Conservation (phyloP, 2,329 filamentous ascomycete genomes). For the Fusarium citri region DNA sequence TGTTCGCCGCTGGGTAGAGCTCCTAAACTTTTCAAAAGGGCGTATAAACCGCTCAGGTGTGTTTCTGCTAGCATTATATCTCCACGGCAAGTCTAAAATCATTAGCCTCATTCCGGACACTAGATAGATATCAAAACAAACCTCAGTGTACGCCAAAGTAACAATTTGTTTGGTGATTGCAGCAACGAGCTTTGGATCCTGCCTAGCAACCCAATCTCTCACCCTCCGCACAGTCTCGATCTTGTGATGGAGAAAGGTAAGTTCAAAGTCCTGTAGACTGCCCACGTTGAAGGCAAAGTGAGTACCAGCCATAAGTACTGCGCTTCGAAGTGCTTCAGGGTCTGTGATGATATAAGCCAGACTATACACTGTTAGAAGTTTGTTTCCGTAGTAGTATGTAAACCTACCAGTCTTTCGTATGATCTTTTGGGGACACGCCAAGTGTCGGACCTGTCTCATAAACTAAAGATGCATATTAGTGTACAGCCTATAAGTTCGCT, state of each 20-base stretch:
- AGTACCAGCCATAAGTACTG: conserved; percentile 14
- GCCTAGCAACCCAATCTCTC: conserved; percentile 1
- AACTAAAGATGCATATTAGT: background rate
- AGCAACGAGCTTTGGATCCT: background rate
- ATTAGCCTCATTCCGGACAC: rapidly evolving
- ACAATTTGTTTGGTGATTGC: conserved; percentile 7
- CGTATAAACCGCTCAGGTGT: conserved; percentile 7
- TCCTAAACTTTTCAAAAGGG: background rate
- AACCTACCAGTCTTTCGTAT: background rate
- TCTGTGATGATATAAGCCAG: conserved; percentile 1
- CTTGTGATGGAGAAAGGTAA: conserved; percentile 15
- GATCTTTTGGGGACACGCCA: background rate
- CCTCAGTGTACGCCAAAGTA: conserved; percentile 22
- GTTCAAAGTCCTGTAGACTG: conserved; percentile 2
- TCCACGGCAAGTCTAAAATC: conserved; percentile 1
- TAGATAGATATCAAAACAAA: background rate
- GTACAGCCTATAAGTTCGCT: rapidly evolving
- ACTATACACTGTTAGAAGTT: background rate
- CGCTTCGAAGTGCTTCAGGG: conserved; percentile 14
- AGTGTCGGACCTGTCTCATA: background rate
- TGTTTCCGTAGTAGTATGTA: rapidly evolving
- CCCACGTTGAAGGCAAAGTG: conserved; percentile 20
- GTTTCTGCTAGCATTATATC: conserved; percentile 8
- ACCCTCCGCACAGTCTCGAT: conserved; percentile 17
- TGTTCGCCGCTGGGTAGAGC: rapidly evolving